Base-by-base conservation (phyloP, 768 basidiomycete species). In the Leccinum rimulosum region DNA sequence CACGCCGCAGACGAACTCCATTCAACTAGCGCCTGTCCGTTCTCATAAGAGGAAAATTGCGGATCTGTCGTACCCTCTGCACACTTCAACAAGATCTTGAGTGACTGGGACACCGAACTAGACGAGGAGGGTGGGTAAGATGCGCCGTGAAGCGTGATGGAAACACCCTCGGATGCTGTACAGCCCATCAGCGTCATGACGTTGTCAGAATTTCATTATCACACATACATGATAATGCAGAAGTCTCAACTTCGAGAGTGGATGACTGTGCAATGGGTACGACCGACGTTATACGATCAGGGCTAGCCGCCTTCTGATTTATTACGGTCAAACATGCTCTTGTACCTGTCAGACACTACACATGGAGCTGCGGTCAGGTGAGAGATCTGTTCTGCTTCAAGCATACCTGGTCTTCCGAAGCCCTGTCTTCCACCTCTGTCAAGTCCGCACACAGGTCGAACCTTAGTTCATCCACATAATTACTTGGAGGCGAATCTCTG, bases 371-470 rank as follows among this genome's bases (percentile, higher is more conserved):
- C 28, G 62, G 56, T 62, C 52, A 57, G 57, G 54, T 22, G 28
- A 53, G 14, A 49, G 50, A 22, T 40, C 6, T 9, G 36, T 33
- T 38, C 22, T 55, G 50, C 12, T 28, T 40, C 33, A 43, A 48
- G 75, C 82, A 63, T 68, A 91, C 91, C 82, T 92, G 90, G 75
- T 94, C 92, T 30, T 71, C 66, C 3, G 81, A 75, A 30, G 78
- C 64, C 19, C 86, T 74, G 35, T 67, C 79, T 31, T 82, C 79
- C 61, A 78, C 68, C 27, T 54, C 62, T 50, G 77, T 68, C 57
- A 93, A 69, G 56, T 87, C 85, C 15, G 71, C 78, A 66, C 92
- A 94, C 40, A 93, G 66, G 69, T 92, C 76, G 66, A 93, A 87
- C 60, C 79, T 76, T 11, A 92, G 70, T 15, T 78, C 76, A 61